These are phyloP conservation scores for Beauveria sp. DNA, from an alignment of 2,329 filamentous ascomycete genomes.

Conservation along the genomic window DNA sequence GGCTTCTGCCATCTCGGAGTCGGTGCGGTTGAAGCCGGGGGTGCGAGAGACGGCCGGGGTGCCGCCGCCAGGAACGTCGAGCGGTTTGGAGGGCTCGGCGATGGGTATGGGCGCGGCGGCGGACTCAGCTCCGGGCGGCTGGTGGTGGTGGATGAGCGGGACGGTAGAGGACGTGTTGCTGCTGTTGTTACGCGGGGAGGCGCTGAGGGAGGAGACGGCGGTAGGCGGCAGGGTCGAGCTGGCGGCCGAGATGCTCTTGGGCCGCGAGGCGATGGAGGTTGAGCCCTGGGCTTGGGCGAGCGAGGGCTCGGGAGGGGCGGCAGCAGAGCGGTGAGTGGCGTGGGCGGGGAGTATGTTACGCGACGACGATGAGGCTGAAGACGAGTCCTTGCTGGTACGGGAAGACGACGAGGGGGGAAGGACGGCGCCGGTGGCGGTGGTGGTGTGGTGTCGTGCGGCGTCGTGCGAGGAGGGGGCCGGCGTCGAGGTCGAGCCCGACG, in stretches of 20 bases:
- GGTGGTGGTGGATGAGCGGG: slow-evolving; percentile 14
- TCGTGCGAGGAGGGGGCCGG: background rate
- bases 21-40: slow-evolving; percentile 23
- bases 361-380: slow-evolving; percentile 27
- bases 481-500: slow-evolving; percentile 16
- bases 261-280: slow-evolving; percentile 37
- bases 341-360: slow-evolving; percentile 48
- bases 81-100: slow-evolving; percentile 44
- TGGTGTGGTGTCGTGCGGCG: background rate
- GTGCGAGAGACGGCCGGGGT: slow-evolving; percentile 29
- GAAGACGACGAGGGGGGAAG: background rate
- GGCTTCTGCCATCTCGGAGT: slow-evolving; percentile 22
- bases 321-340: slow-evolving; percentile 46
- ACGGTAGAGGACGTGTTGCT: slow-evolving; percentile 26
- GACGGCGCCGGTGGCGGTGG: background rate
- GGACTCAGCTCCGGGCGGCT: slow-evolving; percentile 40
- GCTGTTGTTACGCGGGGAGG: slow-evolving; percentile 30
- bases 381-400: slow-evolving; percentile 10
- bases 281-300: slow-evolving; percentile 53
- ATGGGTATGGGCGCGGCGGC: slow-evolving; percentile 27
- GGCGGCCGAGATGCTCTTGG: slow-evolving; percentile 26
- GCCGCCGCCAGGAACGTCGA: slow-evolving; percentile 43
- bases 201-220: slow-evolving; percentile 41
- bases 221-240: slow-evolving; percentile 33
- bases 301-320: slow-evolving; percentile 54